Base-by-base conservation (phyloP, 1,284 basidiomycete species). In the Malassezia slooffiae region DNA sequence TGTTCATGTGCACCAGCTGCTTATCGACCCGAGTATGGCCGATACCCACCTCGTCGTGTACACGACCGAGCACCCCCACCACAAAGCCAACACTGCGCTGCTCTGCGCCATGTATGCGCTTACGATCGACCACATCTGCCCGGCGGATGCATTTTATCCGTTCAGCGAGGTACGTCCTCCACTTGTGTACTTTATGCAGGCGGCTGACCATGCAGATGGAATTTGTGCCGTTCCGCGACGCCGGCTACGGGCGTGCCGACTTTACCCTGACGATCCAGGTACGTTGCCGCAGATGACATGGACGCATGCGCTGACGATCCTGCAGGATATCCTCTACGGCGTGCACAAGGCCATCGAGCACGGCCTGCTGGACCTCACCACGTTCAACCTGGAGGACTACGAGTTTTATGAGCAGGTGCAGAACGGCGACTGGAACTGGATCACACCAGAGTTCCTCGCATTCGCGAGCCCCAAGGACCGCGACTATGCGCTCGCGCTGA, bases 361-460 rank as follows among this genome's bases (percentile, higher is more conserved):
- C 53, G 81, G 82, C 1, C 76, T 99, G 2, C 81, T 90, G 62
- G 83, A 93, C 65, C 81, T 97, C 75, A 84, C 85, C 58, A 80
- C 85, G 49, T 97, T 97, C 53, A 73, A 76, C 47, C 51, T 73
- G 16, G 82, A 85, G 54, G 85, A 89, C 55, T 91, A 91, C 65
- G 87, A 91, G 70, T 82, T 77, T 68, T 95, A 89, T 66, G 91
- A 69, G 48, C 60, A 66, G 43, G 64, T 67, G 9, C 47, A 51
- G 19, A 54, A 65, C 37, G 93, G 93, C 5, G 93, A 99, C 70
- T 90, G 91, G 81, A 99, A 99, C 67, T 87, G 85, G 85, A 77
- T 95, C 70, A 72, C 71, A 4, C 70, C 72, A 1, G 62, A 68
- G 24, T 71, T 72, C 34, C 57, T 97, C 55, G 90, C 93, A 8